Evolutionary conservation across 1,139 yeast genomes (phyloP).

Genomic region (Yamadazyma triangularis): DNA sequence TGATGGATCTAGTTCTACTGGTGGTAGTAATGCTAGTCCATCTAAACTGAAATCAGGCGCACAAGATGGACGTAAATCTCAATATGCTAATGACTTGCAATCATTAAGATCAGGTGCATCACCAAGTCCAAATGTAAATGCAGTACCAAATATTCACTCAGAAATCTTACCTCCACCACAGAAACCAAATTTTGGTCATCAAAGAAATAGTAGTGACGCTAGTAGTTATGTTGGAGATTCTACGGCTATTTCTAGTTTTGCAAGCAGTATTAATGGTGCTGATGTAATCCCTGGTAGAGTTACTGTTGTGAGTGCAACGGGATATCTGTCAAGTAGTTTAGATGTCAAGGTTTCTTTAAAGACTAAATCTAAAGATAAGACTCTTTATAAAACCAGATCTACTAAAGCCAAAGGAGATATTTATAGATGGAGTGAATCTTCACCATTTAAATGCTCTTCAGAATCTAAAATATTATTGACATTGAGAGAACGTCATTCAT

Average conservation of each 20-base stretch:
- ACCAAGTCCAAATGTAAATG: conserved; percentile 12
- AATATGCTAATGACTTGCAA: conserved; percentile 19
- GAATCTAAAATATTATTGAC: conserved; percentile 56
- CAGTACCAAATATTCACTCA: conserved; percentile 32
- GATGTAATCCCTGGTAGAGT: conserved; percentile 52
- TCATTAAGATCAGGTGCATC: conserved; percentile 20
- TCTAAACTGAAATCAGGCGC: conserved; percentile 4
- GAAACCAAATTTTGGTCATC: conserved; percentile 21
- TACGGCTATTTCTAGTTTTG: conserved; percentile 30
- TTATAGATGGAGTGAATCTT: conserved; percentile 60
- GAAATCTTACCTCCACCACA: conserved; percentile 42
- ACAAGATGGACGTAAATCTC: conserved; percentile 9
- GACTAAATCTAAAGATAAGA: conserved; percentile 51
- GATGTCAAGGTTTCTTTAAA: conserved; percentile 52
- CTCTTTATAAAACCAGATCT: conserved; percentile 61
- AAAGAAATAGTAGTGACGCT: conserved; percentile 21
- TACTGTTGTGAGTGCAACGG: conserved; percentile 41
- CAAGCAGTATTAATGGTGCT: conserved; percentile 33
- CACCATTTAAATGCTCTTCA: conserved; percentile 62
- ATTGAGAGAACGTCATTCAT: conserved; percentile 64
- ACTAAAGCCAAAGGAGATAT: conserved; percentile 36
- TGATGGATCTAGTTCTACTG: conserved; percentile 5
- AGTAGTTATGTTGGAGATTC: conserved; percentile 31
- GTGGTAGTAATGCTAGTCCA: conserved; percentile 6
- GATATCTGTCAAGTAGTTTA: conserved; percentile 26